Evolutionary conservation across 2,329 filamentous ascomycete species (phyloP), one percentile per base, ranked within the genome.

Genomic region (Monosporascus cannonballus): DNA sequence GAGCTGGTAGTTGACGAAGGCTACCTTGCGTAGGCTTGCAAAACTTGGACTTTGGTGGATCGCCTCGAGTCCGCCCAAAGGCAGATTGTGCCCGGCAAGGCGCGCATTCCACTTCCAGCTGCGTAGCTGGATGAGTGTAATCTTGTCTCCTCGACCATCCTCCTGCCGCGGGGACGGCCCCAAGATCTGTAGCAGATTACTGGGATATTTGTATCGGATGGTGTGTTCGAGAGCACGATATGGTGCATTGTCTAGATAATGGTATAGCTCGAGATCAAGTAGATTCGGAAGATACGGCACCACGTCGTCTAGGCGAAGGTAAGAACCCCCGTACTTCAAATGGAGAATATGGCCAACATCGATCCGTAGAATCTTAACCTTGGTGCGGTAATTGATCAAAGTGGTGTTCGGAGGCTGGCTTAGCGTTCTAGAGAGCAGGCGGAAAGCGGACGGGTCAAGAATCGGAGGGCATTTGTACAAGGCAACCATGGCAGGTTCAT

Each of bases 381-480:
- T 95, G 59, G 76, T 76, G 41, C 80, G 76, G 66, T 93, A 93
- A 56, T 88, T 84, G 56, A 81, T 77, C 2, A 68, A 66, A 1
- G 80, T 78, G 2, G 70, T 66, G 4, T 72, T 68, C 15, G 73
- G 73, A 20, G 80, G 74, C 27, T 62, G 45, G 37, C 54, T 56
- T 17, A 68, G 49, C 2, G 56, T 62, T 17, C 73, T 70, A n/a
- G 79, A 76, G 8, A 94, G 75, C 37, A 85, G 71, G 25, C 74
- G 62, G 37, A 71, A 68, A 3, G 81, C 69, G 71, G 61, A 37
- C 64, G 70, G 54, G 79, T 76, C 45, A 8, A 60, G 48, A 49
- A 94, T 72, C 1, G 84, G 84, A 8, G 89, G 89, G 5, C 76
- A 81, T 47, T 79, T 76, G 66, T 94, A 94, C 5, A 95, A 74